A percentile compares a stretch with the other conserved stretches of the same genome.
Conservation (phyloP, 179 eudicot species). For the Actinidia chinensis region DNA sequence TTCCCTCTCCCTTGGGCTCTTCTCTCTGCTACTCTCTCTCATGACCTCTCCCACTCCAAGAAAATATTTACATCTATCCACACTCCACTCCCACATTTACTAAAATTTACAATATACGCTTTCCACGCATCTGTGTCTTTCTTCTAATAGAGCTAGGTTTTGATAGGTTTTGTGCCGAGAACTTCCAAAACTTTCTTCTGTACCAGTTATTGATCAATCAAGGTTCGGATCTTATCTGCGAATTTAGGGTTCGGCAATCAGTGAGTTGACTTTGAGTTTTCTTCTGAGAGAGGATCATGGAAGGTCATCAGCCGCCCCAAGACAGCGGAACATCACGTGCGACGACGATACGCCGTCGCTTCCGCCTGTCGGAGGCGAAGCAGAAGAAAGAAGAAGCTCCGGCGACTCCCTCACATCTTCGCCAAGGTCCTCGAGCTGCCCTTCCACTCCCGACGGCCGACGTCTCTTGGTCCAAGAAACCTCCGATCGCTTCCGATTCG, state of each 20-base stretch:
- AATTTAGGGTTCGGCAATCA: neutral
- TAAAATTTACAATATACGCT: neutral
- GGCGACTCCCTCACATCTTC: slow-evolving; percentile 87
- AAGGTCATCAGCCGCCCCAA: slow-evolving; percentile 71
- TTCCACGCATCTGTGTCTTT: neutral
- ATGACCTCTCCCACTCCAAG: neutral
- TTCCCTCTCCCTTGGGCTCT: neutral
- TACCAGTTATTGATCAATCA: neutral
- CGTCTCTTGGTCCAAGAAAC: slow-evolving; percentile 65
- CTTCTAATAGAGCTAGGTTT: neutral
- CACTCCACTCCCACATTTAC: neutral
- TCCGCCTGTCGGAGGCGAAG: slow-evolving; percentile 35
- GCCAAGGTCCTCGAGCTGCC: slow-evolving; percentile 82
- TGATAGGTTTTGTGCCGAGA: neutral
- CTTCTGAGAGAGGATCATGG: too few relatives aligned
- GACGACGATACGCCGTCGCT: slow-evolving; percentile 45
- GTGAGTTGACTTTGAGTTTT: too few relatives aligned
- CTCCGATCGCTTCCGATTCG: slow-evolving; percentile 45
- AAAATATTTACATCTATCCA: neutral
- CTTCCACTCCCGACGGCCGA: slow-evolving; percentile 70
- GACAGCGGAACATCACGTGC: slow-evolving; percentile 53
- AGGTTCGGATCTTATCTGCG: neutral
- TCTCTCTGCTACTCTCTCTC: neutral
- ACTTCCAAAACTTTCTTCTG: neutral
- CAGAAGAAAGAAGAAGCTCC: slow-evolving; percentile 81